These are phyloP conservation scores for Pisolithus orientalis DNA, from an alignment of 768 basidiomycete species.

Conservation along the genomic window DNA sequence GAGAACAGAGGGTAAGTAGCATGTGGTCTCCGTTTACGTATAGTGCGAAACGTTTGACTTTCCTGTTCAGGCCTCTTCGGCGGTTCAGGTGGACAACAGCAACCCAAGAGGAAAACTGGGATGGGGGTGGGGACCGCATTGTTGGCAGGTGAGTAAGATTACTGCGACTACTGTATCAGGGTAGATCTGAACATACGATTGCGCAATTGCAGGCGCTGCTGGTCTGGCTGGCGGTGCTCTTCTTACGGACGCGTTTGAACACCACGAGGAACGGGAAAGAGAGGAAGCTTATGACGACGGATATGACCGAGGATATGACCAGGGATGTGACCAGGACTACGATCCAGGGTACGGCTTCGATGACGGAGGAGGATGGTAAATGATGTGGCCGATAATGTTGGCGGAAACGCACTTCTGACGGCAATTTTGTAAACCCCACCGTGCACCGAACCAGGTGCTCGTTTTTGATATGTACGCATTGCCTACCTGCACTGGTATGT, in stretches of 20 bases:
- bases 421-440: too few relatives aligned
- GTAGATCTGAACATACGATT: conserved; percentile 1
- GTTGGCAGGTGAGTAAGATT: conserved; percentile 34
- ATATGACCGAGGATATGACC: conserved; percentile 11
- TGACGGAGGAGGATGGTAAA: conserved; percentile 9
- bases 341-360: conserved; percentile 19
- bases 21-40: neutral
- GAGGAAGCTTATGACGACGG: conserved; percentile 32
- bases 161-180: neutral
- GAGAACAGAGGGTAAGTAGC: conserved; percentile 19
- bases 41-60: conserved; percentile 3
- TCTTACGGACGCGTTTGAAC: conserved; percentile 45
- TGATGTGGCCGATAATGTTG: neutral
- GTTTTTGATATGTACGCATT: too few relatives aligned
- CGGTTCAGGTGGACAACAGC: conserved; percentile 20
- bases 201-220: conserved; percentile 40
- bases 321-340: conserved; percentile 30
- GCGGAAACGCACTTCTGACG: neutral
- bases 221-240: conserved; percentile 63
- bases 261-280: conserved; percentile 29
- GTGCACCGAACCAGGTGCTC: too few relatives aligned
- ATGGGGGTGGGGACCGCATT: conserved; percentile 45
- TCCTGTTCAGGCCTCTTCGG: conserved; percentile 26
- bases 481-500: too few relatives aligned
- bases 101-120: conserved; percentile 38